phyloP scores from a whole-genome alignment of 148 eudicot species.

The Cornus kousa region DNA sequence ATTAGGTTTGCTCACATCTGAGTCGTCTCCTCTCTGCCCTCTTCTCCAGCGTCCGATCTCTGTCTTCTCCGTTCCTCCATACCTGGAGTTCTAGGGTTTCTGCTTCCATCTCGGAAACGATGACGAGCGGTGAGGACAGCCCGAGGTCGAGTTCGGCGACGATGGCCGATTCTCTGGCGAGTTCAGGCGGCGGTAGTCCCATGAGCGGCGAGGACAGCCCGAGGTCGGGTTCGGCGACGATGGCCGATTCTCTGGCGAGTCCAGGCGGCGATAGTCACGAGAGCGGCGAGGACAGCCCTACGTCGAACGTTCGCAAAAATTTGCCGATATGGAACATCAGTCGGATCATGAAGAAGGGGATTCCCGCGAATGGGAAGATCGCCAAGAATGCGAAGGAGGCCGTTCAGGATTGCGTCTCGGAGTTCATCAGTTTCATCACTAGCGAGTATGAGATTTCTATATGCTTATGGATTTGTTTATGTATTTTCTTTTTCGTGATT shows the following conservation, averaged over 20 bases:
- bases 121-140: neutral
- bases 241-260: conserved; percentile 40
- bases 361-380: conserved; percentile 68
- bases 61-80: no score
- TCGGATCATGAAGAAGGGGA: conserved; percentile 72
- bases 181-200: conserved; percentile 46
- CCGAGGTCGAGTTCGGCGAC: conserved; percentile 6
- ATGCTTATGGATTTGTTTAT: neutral
- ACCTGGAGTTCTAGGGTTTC: conserved; percentile 1
- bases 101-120: no score
- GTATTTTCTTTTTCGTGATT: neutral
- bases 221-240: conserved; percentile 27
- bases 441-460: conserved; percentile 51
- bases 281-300: conserved; percentile 48
- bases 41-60: no score
- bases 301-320: conserved; percentile 52
- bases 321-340: conserved; percentile 73
- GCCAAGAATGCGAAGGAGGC: conserved; percentile 84
- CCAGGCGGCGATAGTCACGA: conserved; percentile 46
- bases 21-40: no score
- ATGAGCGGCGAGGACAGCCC: conserved; percentile 51
- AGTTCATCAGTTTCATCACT: conserved; percentile 77
- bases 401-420: conserved; percentile 80
- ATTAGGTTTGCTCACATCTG: no score
- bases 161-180: conserved; percentile 37